Conservation (phyloP, 768 basidiomycete genomes). For the Boletus rubroflammeus region DNA sequence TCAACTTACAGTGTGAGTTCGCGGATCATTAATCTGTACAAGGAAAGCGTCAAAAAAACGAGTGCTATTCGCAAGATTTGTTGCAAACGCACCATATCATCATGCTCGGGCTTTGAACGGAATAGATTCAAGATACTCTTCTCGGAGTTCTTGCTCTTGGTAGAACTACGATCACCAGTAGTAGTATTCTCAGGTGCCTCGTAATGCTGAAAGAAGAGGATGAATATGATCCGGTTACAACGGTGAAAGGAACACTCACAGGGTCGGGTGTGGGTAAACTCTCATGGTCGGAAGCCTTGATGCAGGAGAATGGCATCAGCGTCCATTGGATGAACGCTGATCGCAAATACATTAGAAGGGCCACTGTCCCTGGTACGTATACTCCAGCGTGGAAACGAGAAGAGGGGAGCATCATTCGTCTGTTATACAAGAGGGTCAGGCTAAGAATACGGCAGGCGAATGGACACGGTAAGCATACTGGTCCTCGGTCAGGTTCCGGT, state of each 20-base stretch:
- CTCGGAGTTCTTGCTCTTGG: background rate
- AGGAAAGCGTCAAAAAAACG: background rate
- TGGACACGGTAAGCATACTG: constrained; percentile 2
- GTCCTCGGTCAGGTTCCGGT: constrained; percentile 10
- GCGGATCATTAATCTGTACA: background rate
- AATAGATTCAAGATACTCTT: background rate
- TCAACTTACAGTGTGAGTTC: constrained; percentile 4
- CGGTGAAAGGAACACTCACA: background rate
- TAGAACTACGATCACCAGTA: background rate
- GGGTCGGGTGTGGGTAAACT: background rate
- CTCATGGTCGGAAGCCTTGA: background rate
- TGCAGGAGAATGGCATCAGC: background rate
- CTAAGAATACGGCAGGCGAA: no score
- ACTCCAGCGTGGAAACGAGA: background rate
- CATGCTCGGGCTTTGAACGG: background rate
- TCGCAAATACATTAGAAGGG: background rate
- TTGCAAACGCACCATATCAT: background rate
- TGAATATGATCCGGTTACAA: background rate
- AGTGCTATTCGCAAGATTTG: background rate
- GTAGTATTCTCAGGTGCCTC: background rate
- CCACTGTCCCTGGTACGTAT: background rate
- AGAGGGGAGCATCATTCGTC: background rate
- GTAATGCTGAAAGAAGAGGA: background rate
- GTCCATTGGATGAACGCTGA: background rate
- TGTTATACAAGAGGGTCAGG: background rate